Percentiles rank a stretch among this genome's conserved stretches.
Conservation (phyloP, 2,329 filamentous ascomycete genomes). For the Colletotrichum sidae region DNA sequence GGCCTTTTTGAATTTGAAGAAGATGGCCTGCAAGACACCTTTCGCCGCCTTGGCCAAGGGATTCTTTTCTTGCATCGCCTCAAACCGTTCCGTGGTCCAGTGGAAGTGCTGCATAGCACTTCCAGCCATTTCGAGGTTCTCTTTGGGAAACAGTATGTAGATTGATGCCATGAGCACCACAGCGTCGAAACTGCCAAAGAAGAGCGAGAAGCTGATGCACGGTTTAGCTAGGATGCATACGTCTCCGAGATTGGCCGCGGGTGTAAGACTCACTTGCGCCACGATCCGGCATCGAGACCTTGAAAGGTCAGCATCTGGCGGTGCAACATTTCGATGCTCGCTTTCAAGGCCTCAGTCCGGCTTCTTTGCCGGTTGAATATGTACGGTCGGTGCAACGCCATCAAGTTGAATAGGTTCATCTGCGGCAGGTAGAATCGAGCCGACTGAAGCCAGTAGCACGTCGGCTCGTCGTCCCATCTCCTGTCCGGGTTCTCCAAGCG, state of each 20-base stretch:
- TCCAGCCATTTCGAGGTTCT: constrained; percentile 61
- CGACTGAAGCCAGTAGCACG: constrained; percentile 63
- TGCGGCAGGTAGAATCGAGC: constrained; percentile 61
- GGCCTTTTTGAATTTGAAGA: constrained; percentile 64
- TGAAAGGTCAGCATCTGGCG: constrained; percentile 64
- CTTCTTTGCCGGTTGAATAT: constrained; percentile 68
- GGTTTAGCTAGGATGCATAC: neutral
- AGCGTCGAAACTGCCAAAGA: constrained; percentile 74
- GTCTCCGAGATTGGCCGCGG: neutral
- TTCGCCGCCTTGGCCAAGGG: constrained; percentile 64
- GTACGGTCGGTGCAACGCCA: constrained; percentile 72
- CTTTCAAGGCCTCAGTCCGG: constrained; percentile 66
- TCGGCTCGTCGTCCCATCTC: constrained; percentile 64
- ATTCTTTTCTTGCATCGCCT: constrained; percentile 66
- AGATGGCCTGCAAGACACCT: constrained; percentile 66
- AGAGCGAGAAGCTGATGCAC: constrained; percentile 60
- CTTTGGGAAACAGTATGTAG: constrained; percentile 70
- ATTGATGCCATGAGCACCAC: constrained; percentile 71
- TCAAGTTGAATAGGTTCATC: constrained; percentile 62
- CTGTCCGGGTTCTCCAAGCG: constrained; percentile 67
- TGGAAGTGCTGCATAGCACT: constrained; percentile 66
- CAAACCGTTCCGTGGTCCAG: constrained; percentile 70
- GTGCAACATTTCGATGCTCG: constrained; percentile 66
- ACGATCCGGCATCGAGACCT: constrained; percentile 62
- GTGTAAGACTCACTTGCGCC: constrained; percentile 49